phyloP scores from a whole-genome alignment of 164 flowering plant genomes.

The Umbilicus rupestris region DNA sequence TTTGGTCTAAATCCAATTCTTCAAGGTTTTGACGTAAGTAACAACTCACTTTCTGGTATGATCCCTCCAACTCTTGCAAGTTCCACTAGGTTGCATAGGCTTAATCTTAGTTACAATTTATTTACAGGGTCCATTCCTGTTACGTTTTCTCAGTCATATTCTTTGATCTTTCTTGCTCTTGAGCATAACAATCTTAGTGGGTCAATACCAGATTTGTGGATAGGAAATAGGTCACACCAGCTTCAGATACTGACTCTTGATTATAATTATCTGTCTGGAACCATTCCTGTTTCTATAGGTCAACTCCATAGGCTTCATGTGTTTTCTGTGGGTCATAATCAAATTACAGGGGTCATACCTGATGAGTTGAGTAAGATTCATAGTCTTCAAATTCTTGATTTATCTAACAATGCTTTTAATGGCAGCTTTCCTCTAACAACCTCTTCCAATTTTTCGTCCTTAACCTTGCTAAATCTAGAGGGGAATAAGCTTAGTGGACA shows the following conservation, averaged over 20 bases:
- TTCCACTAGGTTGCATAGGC: conserved; percentile 47
- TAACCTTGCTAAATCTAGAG: conserved; percentile 34
- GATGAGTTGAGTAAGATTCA: conserved; percentile 38
- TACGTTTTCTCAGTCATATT: conserved; percentile 32
- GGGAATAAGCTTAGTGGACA: conserved; percentile 32
- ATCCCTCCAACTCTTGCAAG: conserved; percentile 54
- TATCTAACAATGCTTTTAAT: conserved; percentile 46
- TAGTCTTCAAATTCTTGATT: conserved; percentile 41
- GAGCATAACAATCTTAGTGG: conserved; percentile 77
- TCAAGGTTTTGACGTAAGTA: conserved; percentile 67
- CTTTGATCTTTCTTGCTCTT: conserved; percentile 59
- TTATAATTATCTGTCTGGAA: conserved; percentile 49
- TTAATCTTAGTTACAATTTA: conserved; percentile 70
- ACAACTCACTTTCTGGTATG: conserved; percentile 54
- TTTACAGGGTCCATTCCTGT: conserved; percentile 55
- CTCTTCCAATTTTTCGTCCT: conserved; percentile 36
- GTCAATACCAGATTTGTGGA: conserved; percentile 48
- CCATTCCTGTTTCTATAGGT: conserved; percentile 41
- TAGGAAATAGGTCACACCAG: conserved; percentile 20
- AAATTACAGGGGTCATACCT: conserved; percentile 50
- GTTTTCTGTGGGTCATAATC: conserved; percentile 43
- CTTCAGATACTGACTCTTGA: conserved; percentile 44
- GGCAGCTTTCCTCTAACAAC: conserved; percentile 46
- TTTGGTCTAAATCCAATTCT: conserved; percentile 47
- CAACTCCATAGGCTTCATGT: conserved; percentile 37